Percentiles rank a stretch among this genome's conserved stretches.
Conservation (phyloP, 2,329 filamentous ascomycete genomes). For the Graphilbum fragrans region DNA sequence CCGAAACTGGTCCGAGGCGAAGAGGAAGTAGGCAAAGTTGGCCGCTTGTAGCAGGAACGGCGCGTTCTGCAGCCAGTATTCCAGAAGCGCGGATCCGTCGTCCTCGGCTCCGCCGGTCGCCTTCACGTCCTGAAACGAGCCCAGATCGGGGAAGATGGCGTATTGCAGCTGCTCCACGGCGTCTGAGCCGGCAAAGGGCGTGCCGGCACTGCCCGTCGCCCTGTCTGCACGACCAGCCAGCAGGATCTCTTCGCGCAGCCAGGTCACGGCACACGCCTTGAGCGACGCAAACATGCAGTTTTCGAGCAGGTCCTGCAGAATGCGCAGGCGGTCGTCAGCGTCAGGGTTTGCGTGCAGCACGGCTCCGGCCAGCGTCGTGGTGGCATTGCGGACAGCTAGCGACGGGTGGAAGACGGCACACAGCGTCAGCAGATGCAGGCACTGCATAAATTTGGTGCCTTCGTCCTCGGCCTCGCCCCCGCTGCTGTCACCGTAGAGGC, state of each 20-base stretch:
- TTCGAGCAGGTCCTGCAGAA: conserved; percentile 52
- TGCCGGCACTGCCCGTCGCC: conserved; percentile 12
- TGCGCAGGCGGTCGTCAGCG: conserved; percentile 44
- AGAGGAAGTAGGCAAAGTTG: conserved; percentile 49
- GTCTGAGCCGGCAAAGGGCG: conserved; percentile 36
- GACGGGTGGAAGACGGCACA: conserved; percentile 45
- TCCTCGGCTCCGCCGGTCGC: conserved; percentile 19
- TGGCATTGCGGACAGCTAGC: conserved; percentile 40
- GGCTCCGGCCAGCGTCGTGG: conserved; percentile 37
- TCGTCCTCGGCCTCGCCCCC: conserved; percentile 17
- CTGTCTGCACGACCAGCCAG: conserved; percentile 16
- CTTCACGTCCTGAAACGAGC: conserved; percentile 27
- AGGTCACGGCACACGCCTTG: conserved; percentile 50
- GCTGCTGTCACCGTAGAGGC: conserved; percentile 7
- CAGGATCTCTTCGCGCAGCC: conserved; percentile 52
- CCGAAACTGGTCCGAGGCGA: conserved; percentile 26
- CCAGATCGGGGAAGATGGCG: conserved; percentile 45
- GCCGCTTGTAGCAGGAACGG: conserved; percentile 46
- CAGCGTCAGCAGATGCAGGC: conserved; percentile 47
- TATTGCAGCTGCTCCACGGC: conserved; percentile 50
- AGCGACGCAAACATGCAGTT: conserved; percentile 52
- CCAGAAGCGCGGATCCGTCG: conserved; percentile 20
- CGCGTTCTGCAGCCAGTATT: conserved; percentile 39
- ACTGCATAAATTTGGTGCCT: conserved; percentile 34
- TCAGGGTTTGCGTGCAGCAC: conserved; percentile 48